Base-by-base conservation (phyloP, 768 basidiomycete species). In the Rubroboletus satanas region DNA sequence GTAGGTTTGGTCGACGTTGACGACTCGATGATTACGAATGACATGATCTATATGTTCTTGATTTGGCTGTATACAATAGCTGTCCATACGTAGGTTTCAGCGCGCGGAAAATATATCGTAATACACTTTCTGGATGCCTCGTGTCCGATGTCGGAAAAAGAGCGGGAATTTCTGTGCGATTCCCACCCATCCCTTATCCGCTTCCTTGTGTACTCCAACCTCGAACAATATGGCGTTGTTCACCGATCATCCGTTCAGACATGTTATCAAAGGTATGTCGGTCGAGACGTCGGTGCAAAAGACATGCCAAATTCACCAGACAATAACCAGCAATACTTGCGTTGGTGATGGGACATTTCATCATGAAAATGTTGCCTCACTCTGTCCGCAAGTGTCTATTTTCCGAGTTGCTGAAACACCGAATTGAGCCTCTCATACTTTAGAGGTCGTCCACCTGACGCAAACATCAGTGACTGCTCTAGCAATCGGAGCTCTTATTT, bases 381-480 rank as follows among this genome's bases (percentile, higher is more conserved):
- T 68, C 62, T 8, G 61, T 73, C 42, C 70, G 70, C 54, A 70
- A 68, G 70, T 69, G 26, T 45, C 45, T 29, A 48, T 49, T 54
- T 51, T n/a, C 32, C 11, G 45, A 45, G 21, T 49, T 26, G 17
- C 51, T 57, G 23, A 43, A 44, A 29, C 15, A 51, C 9, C 14
- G n/a, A 53, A 62, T 36, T 58, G 42, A 69, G 5, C n/a, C 28
- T 49, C 45, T 53, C 35, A 38, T 50, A 59, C 52, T 52, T 11
- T 55, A 86, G 84, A 82, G 73, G 79, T 82, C 37, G 72, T 86
- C 60, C 83, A 85, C 60, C 66, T 87, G 65, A 83, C 84, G 49
- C 90, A 91, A 68, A 85, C 84, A n/a, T 80, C 82, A 0, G 83
- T 91, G 26, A 85, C 88, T 14, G 77, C 84, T 41, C 71, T 89